These are phyloP conservation scores for Atkinsonella hypoxylon DNA, from an alignment of 2,329 filamentous ascomycete genomes.

Conservation along the genomic window DNA sequence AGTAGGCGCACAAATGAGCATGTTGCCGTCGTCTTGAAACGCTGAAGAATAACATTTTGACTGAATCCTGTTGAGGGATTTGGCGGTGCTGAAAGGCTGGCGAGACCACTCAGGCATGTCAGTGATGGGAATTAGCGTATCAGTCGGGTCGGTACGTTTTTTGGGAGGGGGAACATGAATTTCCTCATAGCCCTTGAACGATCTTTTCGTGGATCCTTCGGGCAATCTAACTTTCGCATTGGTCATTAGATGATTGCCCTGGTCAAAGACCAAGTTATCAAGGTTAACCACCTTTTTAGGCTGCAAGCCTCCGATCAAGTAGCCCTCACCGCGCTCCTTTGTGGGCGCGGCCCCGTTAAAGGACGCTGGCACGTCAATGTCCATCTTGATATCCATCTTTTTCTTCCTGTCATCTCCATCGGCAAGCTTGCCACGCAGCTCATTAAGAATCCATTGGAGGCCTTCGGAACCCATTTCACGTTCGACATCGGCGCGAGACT, in stretches of 20 bases:
- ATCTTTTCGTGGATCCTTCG: constrained; percentile 86
- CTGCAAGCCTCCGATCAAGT: constrained; percentile 69
- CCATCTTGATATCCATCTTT: constrained; percentile 88
- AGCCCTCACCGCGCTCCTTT: constrained; percentile 49
- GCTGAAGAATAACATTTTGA: constrained; percentile 85
- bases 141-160: constrained; percentile 67
- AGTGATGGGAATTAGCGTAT: constrained; percentile 70
- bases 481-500: constrained; percentile 66
- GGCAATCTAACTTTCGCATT: constrained; percentile 90
- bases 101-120: constrained; percentile 91
- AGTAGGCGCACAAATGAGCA: constrained; percentile 95
- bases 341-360: constrained; percentile 38
- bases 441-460: constrained; percentile 74
- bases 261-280: constrained; percentile 92
- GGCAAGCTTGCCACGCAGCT: constrained; percentile 63
- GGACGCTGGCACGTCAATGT: constrained; percentile 63
- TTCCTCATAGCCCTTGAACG: constrained; percentile 97
- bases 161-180: constrained; percentile 94
- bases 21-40: constrained; percentile 89
- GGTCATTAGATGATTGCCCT: constrained; percentile 99
- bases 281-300: constrained; percentile 83
- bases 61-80: constrained; percentile 88
- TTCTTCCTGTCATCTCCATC: constrained; percentile 46
- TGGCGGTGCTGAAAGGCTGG: constrained; percentile 71
- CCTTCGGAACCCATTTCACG: constrained; percentile 87